Evolutionary conservation across 2,329 filamentous ascomycete species (phyloP), one percentile per base, ranked within the genome.

Genomic region (Trichoderma sp.): DNA sequence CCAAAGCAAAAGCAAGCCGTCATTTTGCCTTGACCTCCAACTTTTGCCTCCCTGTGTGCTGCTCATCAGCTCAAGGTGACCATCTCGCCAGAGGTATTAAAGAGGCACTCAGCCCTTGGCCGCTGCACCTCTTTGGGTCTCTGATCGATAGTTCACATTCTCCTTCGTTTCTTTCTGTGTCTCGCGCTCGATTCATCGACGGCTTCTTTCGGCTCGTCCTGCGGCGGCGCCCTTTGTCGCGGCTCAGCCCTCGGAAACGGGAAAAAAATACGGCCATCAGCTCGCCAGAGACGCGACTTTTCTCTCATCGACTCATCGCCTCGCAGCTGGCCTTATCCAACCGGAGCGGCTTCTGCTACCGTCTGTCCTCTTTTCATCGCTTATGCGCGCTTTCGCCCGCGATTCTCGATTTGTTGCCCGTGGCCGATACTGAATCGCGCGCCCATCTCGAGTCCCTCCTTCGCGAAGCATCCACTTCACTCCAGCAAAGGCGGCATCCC

Each of bases 71-170:
- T 68, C 68, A 67, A 65, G 48, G 50, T 45, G 57, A 56, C 51
- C 39, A 45, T 63, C 34, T 60, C 65, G 39, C 60, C 24, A 57
- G 68, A 74, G 71, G 70, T 71, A 71, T 73, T 71, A 74, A 74
- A 72, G 73, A 39, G 71, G 72, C 67, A 63, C 64, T 59, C 65
- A 67, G 64, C 67, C 68, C 52, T 45, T 69, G 69, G 39, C 67
- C 70, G 66, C 68, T 67, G 67, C 65, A 34, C 62, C 63, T 67
- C 67, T 68, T 68, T 7, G 68, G 67, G 48, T 63, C 69, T 52
- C 44, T 26, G 57, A 64, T 64, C 34, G 63, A 48, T 66, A 26
- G 17, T 14, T 51, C 43, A 3, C 57, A 39, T 61, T 66, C 62
- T 60, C 64, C 55, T 68, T 67, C 7, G 64, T 66, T 66, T 59